A percentile compares a stretch with the other conserved stretches of the same genome.
phyloP scores from a whole-genome alignment of 768 basidiomycete species.

The Hericium erinaceus region DNA sequence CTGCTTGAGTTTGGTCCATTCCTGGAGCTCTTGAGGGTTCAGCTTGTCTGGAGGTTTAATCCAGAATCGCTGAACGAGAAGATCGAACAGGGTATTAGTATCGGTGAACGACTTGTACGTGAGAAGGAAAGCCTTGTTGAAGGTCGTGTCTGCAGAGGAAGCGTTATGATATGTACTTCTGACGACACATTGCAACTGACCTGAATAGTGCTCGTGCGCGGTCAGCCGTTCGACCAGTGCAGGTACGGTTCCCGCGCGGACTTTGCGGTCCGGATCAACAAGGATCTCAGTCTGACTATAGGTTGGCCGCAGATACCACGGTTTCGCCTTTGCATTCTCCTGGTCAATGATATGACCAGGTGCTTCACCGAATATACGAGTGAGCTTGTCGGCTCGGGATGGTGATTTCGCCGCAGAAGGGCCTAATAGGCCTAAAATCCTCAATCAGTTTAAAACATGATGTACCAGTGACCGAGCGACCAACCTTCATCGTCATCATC shows the following conservation, averaged over 20 bases:
- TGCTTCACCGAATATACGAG: constrained; percentile 58
- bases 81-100: constrained; percentile 71
- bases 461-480: not conserved
- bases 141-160: constrained; percentile 51
- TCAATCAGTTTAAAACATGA: not conserved
- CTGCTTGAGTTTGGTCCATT: constrained; percentile 84
- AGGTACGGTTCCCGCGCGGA: constrained; percentile 78
- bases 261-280: constrained; percentile 75
- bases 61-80: constrained; percentile 72
- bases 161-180: not conserved
- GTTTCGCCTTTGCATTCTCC: constrained; percentile 35
- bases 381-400: constrained; percentile 41
- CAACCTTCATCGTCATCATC: constrained; percentile 19
- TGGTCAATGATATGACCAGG: constrained; percentile 32
- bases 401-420: constrained; percentile 19
- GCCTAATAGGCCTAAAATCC: not conserved
- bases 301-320: constrained; percentile 83
- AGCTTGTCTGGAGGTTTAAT: constrained; percentile 68
- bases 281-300: constrained; percentile 74
- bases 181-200: constrained; percentile 31
- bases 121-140: constrained; percentile 86
- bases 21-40: constrained; percentile 47
- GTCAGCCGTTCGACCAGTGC: constrained; percentile 88
- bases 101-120: constrained; percentile 94
- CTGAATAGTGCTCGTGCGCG: constrained; percentile 70